Conservation (phyloP, 257 asterid species). For the Gynochthodes officinalis region DNA sequence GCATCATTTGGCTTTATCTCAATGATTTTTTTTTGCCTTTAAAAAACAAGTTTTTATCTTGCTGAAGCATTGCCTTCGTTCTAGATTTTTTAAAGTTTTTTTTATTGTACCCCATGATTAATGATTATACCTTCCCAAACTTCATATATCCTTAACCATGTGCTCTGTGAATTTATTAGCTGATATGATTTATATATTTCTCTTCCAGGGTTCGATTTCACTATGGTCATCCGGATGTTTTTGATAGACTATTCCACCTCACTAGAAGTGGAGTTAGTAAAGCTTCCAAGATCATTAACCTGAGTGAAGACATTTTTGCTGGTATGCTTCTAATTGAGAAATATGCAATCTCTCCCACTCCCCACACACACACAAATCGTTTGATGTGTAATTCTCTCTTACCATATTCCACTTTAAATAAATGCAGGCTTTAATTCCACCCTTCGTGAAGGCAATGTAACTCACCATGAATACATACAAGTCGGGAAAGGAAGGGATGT, state of each 20-base stretch:
- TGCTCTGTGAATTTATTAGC: neutral
- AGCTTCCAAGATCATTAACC: conserved; percentile 88
- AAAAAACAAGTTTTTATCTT: neutral
- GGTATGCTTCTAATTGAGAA: conserved; percentile 38
- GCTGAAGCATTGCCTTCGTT: neutral
- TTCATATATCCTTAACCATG: neutral
- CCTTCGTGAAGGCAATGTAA: conserved; percentile 95
- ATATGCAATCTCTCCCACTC: neutral
- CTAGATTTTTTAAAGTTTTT: too few relatives aligned
- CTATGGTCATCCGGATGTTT: conserved; percentile 98
- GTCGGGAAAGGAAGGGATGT: conserved; percentile 99
- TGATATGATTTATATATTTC: conserved; percentile 2
- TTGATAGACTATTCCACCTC: conserved; percentile 93
- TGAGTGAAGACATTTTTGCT: conserved; percentile 97
- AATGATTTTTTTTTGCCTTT: neutral
- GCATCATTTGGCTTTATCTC: neutral
- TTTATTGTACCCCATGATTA: neutral
- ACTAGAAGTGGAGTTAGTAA: conserved; percentile 98
- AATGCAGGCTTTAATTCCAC: conserved; percentile 91
- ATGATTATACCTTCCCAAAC: neutral
- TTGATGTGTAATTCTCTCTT: neutral
- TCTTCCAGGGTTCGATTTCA: conserved; percentile 90
- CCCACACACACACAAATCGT: too few relatives aligned
- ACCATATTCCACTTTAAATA: conserved; percentile 5
- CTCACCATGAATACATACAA: conserved; percentile 97